These are phyloP conservation scores for Phialemoniopsis sp. DNA, from an alignment of 2,329 filamentous ascomycete genomes.

Conservation along the genomic window DNA sequence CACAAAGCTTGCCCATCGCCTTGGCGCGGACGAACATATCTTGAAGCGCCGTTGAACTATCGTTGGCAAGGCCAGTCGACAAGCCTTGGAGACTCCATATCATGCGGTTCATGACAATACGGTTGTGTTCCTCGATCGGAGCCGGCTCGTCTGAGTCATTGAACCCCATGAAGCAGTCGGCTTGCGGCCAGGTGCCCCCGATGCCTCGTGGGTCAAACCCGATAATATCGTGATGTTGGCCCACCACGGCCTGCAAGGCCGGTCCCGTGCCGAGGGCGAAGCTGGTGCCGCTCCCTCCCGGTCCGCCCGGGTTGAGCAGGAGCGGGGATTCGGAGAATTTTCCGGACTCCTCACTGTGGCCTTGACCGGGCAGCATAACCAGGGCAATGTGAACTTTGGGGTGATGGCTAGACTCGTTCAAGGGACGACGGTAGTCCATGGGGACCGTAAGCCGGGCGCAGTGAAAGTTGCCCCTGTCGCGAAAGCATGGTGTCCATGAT, in stretches of 20 bases:
- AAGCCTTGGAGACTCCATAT: constrained; percentile 22
- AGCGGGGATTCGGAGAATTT: constrained; percentile 31
- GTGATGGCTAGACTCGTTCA: constrained; percentile 24
- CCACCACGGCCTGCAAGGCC: constrained; percentile 28
- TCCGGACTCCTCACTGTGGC: constrained; percentile 19
- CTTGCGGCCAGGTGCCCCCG: constrained; percentile 29
- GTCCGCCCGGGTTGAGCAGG: constrained; percentile 41
- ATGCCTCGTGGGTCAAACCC: constrained; percentile 44
- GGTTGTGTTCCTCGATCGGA: constrained; percentile 16
- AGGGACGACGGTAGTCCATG: constrained; percentile 38
- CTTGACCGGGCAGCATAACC: constrained; percentile 22
- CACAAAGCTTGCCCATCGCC: constrained; percentile 25
- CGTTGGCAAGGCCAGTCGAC: constrained; percentile 27
- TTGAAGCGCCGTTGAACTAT: constrained; percentile 22
- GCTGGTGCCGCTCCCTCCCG: constrained; percentile 34
- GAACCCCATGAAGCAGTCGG: constrained; percentile 29
- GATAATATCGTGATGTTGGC: constrained; percentile 35
- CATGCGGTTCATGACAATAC: constrained; percentile 23
- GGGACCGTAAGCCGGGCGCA: constrained; percentile 42
- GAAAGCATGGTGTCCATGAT: constrained; percentile 36
- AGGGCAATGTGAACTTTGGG: constrained; percentile 32
- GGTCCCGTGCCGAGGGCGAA: constrained; percentile 19
- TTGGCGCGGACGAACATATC: constrained; percentile 19
- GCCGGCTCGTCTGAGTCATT: constrained; percentile 11
- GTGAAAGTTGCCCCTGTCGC: constrained; percentile 16